Evolutionary conservation across 208 protist species (phyloP).

Genomic region (Leishmania arabica): DNA sequence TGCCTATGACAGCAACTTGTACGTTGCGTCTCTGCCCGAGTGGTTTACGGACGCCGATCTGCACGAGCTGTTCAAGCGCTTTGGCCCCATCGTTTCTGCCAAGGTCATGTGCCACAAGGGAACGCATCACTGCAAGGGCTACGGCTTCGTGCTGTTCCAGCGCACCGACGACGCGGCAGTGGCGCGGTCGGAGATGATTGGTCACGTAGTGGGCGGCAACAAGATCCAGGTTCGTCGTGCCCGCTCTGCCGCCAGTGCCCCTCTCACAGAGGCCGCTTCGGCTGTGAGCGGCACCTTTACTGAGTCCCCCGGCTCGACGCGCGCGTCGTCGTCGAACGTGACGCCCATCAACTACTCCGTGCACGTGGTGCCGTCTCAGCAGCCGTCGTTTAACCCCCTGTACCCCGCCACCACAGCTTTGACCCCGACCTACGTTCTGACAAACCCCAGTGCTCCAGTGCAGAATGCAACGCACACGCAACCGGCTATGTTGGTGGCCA

Average conservation of each 20-base stretch:
- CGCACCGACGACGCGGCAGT: constrained; percentile 44
- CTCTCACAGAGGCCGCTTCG: constrained; percentile 26
- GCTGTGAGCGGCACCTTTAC: not conserved
- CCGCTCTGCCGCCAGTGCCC: constrained; percentile 36
- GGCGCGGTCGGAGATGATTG: constrained; percentile 63
- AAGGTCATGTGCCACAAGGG: constrained; percentile 77
- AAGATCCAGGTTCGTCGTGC: constrained; percentile 73
- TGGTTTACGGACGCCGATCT: constrained; percentile 60
- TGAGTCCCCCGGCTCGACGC: constrained; percentile 1
- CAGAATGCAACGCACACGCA: not conserved
- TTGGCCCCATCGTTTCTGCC: constrained; percentile 61
- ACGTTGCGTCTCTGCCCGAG: constrained; percentile 64
- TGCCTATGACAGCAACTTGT: constrained; percentile 62
- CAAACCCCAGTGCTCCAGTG: not conserved
- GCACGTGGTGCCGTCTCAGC: constrained; percentile 10
- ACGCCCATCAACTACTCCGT: constrained; percentile 20
- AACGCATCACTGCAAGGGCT: constrained; percentile 64
- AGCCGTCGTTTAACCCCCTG: constrained; percentile 13
- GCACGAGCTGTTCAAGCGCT: constrained; percentile 55
- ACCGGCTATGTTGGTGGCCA: constrained; percentile 24
- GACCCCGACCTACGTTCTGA: constrained; percentile 15
- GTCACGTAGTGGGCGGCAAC: constrained; percentile 54
- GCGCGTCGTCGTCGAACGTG: constrained; percentile 3
- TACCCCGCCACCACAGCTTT: constrained; percentile 10
- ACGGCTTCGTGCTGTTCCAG: constrained; percentile 83